A percentile compares a stretch with the other conserved stretches of the same genome.
Conservation (phyloP, 2,329 filamentous ascomycete species). For the Dendrostoma leiphaemia region DNA sequence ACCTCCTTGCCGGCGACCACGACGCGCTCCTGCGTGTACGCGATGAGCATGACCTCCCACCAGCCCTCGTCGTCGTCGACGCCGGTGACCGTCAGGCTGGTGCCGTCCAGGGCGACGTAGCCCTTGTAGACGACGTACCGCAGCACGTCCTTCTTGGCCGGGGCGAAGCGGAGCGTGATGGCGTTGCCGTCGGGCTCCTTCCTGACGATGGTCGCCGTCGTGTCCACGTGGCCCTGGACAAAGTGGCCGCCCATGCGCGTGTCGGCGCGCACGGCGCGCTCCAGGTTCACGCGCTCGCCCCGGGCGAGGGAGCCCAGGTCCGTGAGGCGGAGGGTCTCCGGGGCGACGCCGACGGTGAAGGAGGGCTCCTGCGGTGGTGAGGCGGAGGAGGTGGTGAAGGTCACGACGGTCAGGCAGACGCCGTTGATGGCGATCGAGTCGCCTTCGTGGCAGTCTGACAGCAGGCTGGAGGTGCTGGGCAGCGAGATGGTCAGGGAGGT, state of each 20-base stretch:
- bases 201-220: conserved; percentile 71
- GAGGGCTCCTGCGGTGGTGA: too few species aligned
- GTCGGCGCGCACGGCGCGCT: conserved; percentile 84
- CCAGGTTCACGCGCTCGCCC: conserved; percentile 78
- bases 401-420: conserved; percentile 86
- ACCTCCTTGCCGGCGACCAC: conserved; percentile 75
- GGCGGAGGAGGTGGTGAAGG: conserved; percentile 37
- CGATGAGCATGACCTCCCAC: conserved; percentile 97
- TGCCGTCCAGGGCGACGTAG: conserved; percentile 90
- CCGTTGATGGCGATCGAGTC: conserved; percentile 97
- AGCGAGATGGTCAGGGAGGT: conserved; percentile 86
- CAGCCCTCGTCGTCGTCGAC: conserved; percentile 78
- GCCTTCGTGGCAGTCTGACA: conserved; percentile 79
- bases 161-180: conserved; percentile 78
- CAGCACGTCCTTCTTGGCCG: conserved; percentile 66
- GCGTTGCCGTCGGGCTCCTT: conserved; percentile 85
- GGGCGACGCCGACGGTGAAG: conserved; percentile 93
- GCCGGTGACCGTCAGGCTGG: conserved; percentile 86
- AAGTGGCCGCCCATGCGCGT: conserved; percentile 98
- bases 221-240: conserved; percentile 96
- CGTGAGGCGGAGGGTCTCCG: conserved; percentile 92
- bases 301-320: conserved; percentile 77
- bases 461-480: conserved; percentile 64
- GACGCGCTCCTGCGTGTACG: conserved; percentile 92
- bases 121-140: conserved; percentile 95